Conservation (phyloP, 352 stramenopile species). For the Pseudoperonospora humuli region DNA sequence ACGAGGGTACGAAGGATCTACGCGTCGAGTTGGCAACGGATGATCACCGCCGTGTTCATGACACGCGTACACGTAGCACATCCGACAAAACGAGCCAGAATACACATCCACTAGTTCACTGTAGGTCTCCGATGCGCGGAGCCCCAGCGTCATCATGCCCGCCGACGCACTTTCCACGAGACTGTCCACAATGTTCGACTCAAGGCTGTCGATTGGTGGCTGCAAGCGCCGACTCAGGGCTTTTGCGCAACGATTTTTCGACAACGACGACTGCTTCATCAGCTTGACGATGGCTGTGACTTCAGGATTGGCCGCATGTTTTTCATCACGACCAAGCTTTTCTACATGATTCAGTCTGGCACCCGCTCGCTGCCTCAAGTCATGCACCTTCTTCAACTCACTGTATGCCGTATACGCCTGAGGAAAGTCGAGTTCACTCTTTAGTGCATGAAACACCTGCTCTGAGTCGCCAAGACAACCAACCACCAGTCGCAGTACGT, state of each 20-base stretch:
- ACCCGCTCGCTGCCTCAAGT: slow-evolving; percentile 7
- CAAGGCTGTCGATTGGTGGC: slow-evolving; percentile 38
- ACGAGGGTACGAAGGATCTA: slow-evolving; percentile 49
- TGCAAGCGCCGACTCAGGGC: slow-evolving; percentile 25
- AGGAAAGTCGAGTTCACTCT: slow-evolving; percentile 25
- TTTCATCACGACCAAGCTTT: slow-evolving; percentile 6
- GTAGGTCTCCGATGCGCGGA: slow-evolving; percentile 54
- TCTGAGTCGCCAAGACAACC: slow-evolving; percentile 23
- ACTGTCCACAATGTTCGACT: slow-evolving; percentile 39
- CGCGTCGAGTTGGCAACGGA: slow-evolving; percentile 37
- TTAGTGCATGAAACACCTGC: slow-evolving; percentile 29
- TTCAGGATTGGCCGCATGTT: not conserved
- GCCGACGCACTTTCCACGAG: slow-evolving; percentile 9
- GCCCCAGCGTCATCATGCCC: slow-evolving; percentile 22
- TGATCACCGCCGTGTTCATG: slow-evolving; percentile 82
- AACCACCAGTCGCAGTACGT: slow-evolving; percentile 32
- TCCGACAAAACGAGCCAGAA: slow-evolving; percentile 80
- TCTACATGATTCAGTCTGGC: slow-evolving; percentile 7
- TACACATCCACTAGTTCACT: slow-evolving; percentile 72
- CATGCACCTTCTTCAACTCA: slow-evolving; percentile 27
- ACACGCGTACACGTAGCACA: slow-evolving; percentile 90
- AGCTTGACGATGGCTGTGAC: slow-evolving; percentile 16
- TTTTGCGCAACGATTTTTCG: slow-evolving; percentile 4
- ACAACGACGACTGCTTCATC: slow-evolving; percentile 13
- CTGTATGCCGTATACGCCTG: slow-evolving; percentile 33